Conservation (phyloP, 495 filamentous ascomycete genomes). For the Trichodelitschia bisporula region DNA sequence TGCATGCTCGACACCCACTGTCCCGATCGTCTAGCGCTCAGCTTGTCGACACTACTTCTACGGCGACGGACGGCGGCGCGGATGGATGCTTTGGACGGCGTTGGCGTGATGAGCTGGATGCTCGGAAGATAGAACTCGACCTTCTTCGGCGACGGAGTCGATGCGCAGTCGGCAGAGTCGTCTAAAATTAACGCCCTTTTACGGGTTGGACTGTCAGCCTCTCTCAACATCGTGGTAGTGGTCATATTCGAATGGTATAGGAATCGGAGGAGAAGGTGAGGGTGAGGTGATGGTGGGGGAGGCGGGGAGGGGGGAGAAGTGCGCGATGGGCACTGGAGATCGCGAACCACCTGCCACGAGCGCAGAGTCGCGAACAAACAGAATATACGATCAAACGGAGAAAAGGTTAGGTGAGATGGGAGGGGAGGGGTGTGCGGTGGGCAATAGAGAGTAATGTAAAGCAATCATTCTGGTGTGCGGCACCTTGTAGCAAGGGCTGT, state of each 20-base stretch:
- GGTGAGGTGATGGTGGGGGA: neutral
- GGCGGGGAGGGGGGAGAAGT: neutral
- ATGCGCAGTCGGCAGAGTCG: conserved; percentile 8
- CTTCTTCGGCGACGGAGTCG: conserved; percentile 9
- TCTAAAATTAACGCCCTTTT: conserved; percentile 12
- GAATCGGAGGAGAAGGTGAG: no score
- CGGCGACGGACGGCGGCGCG: no score
- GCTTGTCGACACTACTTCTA: no score
- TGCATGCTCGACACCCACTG: conserved; percentile 9
- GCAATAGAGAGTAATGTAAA: no score
- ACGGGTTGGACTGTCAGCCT: conserved; percentile 12
- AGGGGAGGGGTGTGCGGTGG: neutral
- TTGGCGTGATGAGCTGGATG: no score
- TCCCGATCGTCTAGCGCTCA: no score
- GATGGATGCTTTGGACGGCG: no score
- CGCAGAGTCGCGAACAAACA: neutral
- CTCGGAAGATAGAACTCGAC: conserved; percentile 5
- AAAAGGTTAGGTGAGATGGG: neutral
- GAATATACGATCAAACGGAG: neutral
- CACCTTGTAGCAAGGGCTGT: neutral
- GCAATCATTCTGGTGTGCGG: no score
- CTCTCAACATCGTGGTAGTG: conserved; percentile 5
- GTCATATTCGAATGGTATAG: conserved; percentile 4
- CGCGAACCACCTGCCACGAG: neutral
- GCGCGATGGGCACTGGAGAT: neutral